Evolutionary conservation across 306 rosid species (phyloP).

Genomic region (Glycine latifolia): DNA sequence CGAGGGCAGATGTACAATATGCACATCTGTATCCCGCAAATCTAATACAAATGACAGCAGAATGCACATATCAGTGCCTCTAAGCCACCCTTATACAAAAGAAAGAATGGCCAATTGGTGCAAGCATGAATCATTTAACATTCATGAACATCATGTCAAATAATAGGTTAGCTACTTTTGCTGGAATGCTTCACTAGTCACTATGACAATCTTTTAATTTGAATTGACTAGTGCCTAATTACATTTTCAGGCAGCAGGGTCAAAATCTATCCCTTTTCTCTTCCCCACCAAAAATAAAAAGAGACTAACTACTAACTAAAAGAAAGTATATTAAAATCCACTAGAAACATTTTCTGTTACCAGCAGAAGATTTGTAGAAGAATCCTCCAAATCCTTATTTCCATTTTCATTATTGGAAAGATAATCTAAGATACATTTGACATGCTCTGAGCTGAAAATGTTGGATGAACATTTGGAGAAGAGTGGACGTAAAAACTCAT

Average conservation of each 20-base stretch:
- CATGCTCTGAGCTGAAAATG: slow-evolving; percentile 79
- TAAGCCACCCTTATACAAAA: background rate
- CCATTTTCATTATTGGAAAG: slow-evolving; percentile 53
- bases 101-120: too few relatives aligned
- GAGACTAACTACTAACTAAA: background rate
- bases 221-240: slow-evolving; percentile 9
- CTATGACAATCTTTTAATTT: background rate
- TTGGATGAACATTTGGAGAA: slow-evolving; percentile 82
- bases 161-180: background rate
- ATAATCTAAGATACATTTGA: slow-evolving; percentile 62
- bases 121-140: too few relatives aligned
- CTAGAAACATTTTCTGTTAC: slow-evolving; percentile 54
- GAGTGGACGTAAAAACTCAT: slow-evolving; percentile 71
- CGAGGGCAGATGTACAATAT: too few relatives aligned
- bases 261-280: slow-evolving; percentile 11
- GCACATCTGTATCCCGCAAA: too few relatives aligned
- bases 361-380: slow-evolving; percentile 78
- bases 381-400: slow-evolving; percentile 62
- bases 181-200: too few relatives aligned
- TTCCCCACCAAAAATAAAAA: background rate
- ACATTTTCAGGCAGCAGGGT: slow-evolving; percentile 29
- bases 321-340: slow-evolving; percentile 2
- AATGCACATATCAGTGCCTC: too few relatives aligned
- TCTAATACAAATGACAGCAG: too few relatives aligned
- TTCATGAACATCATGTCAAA: background rate